Conservation (phyloP, 345 rosid species). For the Acer saccharum region DNA sequence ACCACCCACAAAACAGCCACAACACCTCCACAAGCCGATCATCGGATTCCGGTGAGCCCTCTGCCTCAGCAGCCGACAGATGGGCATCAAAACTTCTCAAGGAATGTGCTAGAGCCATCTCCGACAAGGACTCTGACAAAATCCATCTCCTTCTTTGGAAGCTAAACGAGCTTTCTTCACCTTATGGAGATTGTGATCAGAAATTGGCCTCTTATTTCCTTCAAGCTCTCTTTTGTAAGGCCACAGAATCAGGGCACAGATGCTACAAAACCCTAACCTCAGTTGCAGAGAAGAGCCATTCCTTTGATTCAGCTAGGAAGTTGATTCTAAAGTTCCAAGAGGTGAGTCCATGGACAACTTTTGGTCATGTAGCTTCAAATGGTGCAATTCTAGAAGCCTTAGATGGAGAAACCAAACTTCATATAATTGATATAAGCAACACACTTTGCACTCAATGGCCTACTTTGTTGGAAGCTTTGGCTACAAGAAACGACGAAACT, state of each 20-base stretch:
- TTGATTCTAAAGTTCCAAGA: conserved; percentile 75
- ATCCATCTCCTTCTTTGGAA: conserved; percentile 77
- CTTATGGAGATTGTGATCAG: conserved; percentile 78
- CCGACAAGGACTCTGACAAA: conserved; percentile 62
- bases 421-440: conserved; percentile 70
- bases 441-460: conserved; percentile 94
- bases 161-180: conserved; percentile 76
- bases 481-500: conserved; percentile 69
- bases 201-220: conserved; percentile 69
- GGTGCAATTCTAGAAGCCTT: conserved; percentile 77
- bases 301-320: conserved; percentile 64
- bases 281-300: conserved; percentile 57
- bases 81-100: conserved; percentile 67
- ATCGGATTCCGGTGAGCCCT: conserved; percentile 46
- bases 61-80: conserved; percentile 26
- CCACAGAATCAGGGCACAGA: conserved; percentile 61
- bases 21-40: conserved; percentile 55
- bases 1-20: conserved; percentile 41
- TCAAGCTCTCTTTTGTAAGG: conserved; percentile 73
- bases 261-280: conserved; percentile 69
- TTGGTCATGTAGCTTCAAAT: conserved; percentile 78
- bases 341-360: conserved; percentile 86
- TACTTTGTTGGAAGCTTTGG: conserved; percentile 67
- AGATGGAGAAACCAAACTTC: conserved; percentile 66
- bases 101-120: conserved; percentile 75